Base-by-base conservation (phyloP, 352 stramenopile genomes). In the Pythium rishiriense region DNA sequence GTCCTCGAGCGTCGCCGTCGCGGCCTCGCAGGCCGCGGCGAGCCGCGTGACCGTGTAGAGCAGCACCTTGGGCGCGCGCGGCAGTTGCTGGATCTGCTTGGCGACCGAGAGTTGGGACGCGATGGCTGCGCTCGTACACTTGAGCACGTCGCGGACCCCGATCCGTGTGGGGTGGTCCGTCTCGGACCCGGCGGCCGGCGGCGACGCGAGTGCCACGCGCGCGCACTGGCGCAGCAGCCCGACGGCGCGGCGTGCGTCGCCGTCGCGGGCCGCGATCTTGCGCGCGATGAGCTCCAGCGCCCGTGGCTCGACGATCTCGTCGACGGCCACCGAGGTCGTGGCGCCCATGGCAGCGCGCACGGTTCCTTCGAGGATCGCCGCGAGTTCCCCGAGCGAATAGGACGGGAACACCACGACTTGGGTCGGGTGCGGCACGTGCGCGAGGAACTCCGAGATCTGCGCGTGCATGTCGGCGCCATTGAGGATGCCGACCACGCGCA, bases 401-500 rank as follows among this genome's bases (percentile, higher is more conserved):
- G 80, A 79, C n/a, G 72, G 73, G 49, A 88, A 90, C 21, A 90
- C 57, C 22, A 88, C 68, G 3, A 89, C 68, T 22, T 31, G 50
- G 22, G 58, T 60, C 22, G 49, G 53, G 19, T 64, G 26, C 11
- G 81, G 39, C 6, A 72, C 54, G 21, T 73, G 66, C 0, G 78
- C 56, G 26, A 77, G 62, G 51, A 76, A 73, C 15, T 46, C 48
- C 11, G 58, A 62, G 29, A 91, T 74, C 33, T 79, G 76, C 17
- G 81, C 50, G 59, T 88, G 85, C 83, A 91, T 88, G 62, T 91
- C 83, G 51, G 90, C 62, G 31, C 82, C 82, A 48, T 91, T 91
- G 73, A 91, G 83, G 54, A 91, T 85, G 15, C 78, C 78, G 48
- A 91, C 43, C 43, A 91, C 85, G 56, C 76, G 76, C 45, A 89